Evolutionary conservation across 306 rosid species (phyloP).

Genomic region (Acacia melanoxylon): DNA sequence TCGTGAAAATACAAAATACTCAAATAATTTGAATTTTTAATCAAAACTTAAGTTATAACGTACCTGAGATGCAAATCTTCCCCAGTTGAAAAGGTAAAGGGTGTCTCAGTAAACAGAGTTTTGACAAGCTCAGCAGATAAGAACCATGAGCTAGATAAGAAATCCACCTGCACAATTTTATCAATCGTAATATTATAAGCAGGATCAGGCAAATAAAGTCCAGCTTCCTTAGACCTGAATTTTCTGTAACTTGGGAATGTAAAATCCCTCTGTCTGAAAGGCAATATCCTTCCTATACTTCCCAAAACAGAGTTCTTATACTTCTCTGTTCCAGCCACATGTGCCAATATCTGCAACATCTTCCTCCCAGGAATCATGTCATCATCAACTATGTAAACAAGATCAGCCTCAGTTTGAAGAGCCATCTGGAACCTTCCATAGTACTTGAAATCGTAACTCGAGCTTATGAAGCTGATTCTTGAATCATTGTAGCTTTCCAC

Average conservation of each 20-base stretch:
- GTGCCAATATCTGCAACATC: conserved; percentile 91
- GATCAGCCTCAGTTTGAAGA: conserved; percentile 80
- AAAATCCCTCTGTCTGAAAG: conserved; percentile 89
- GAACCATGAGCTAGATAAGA: conserved; percentile 97
- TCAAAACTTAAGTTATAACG: background rate
- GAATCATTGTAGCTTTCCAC: conserved; percentile 87
- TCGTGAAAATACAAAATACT: background rate
- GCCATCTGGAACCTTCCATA: conserved; percentile 98
- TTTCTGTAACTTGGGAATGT: conserved; percentile 93
- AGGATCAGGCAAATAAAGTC: conserved; percentile 94
- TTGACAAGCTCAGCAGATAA: conserved; percentile 77
- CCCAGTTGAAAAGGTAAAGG: conserved; percentile 91
- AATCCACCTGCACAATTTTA: conserved; percentile 94
- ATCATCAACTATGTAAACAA: conserved; percentile 83
- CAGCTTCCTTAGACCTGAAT: conserved; percentile 89
- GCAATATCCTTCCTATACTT: conserved; percentile 91
- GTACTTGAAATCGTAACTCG: conserved; percentile 93
- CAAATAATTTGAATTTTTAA: background rate
- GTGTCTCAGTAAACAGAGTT: conserved; percentile 81
- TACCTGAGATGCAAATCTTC: conserved; percentile 98
- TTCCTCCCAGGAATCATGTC: conserved; percentile 94
- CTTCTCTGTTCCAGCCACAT: conserved; percentile 81
- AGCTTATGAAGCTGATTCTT: conserved; percentile 82
- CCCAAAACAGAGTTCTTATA: conserved; percentile 84
- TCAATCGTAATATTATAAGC: conserved; percentile 88